phyloP scores from a whole-genome alignment of 2,329 filamentous ascomycete genomes.

The Colletotrichum chrysophilum region DNA sequence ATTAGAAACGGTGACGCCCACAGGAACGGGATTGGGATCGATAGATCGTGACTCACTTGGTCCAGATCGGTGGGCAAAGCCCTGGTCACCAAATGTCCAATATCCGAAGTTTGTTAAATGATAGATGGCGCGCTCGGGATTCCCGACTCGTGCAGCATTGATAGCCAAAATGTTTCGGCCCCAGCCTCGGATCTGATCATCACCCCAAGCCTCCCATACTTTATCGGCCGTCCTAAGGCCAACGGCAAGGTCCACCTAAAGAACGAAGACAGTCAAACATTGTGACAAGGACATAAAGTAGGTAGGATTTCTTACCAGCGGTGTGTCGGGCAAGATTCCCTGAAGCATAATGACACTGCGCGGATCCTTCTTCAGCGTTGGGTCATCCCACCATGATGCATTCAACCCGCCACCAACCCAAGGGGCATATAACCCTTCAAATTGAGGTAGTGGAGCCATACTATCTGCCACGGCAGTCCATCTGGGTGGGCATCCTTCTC shows the following conservation, averaged over 20 bases:
- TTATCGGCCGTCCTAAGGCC: conserved; percentile 40
- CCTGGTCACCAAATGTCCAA: conserved; percentile 40
- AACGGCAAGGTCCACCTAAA: conserved; percentile 35
- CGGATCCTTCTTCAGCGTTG: conserved; percentile 42
- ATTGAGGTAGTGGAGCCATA: conserved; percentile 55
- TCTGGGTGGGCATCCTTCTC: conserved; percentile 40
- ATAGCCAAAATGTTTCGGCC: conserved; percentile 52
- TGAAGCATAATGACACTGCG: conserved; percentile 49
- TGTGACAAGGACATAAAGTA: neutral
- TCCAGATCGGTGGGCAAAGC: conserved; percentile 31
- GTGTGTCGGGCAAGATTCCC: conserved; percentile 45
- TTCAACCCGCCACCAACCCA: conserved; percentile 56
- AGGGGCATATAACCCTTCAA: conserved; percentile 51
- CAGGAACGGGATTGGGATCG: neutral
- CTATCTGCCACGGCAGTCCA: conserved; percentile 56
- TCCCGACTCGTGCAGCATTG: conserved; percentile 44
- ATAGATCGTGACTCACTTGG: conserved; percentile 18
- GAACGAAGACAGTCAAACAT: neutral
- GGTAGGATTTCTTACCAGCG: conserved; percentile 17
- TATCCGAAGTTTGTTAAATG: conserved; percentile 45
- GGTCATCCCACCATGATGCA: conserved; percentile 45
- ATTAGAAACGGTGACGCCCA: neutral
- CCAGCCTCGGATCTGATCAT: conserved; percentile 48
- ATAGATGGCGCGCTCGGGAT: conserved; percentile 43
- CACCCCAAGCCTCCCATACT: conserved; percentile 44